A percentile compares a stretch with the other conserved stretches of the same genome.
Evolutionary conservation across 2,329 filamentous ascomycete species (phyloP).

Genomic region (Orbilia javanica): DNA sequence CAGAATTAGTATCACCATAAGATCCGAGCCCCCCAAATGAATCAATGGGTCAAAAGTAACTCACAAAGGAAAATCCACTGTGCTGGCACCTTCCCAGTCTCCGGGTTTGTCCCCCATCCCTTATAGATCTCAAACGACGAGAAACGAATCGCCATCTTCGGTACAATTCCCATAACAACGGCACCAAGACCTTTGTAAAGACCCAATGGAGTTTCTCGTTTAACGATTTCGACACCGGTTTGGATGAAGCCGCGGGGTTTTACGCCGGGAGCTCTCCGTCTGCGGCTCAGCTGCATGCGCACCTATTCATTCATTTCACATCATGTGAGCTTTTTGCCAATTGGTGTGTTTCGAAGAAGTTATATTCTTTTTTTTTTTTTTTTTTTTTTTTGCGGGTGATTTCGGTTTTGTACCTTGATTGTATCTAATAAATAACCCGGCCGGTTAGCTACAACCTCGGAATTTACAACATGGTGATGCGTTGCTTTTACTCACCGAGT

Average conservation of each 20-base stretch:
- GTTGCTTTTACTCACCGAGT: constrained; percentile 73
- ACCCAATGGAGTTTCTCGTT: constrained; percentile 88
- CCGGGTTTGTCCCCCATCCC: constrained; percentile 77
- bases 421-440: constrained; percentile 48
- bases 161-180: constrained; percentile 93
- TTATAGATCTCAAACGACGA: constrained; percentile 98
- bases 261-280: constrained; percentile 81
- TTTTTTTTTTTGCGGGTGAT: no score
- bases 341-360: not conserved
- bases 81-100: constrained; percentile 77
- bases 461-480: constrained; percentile 32
- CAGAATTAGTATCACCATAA: not conserved
- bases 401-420: constrained; percentile 59
- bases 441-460: constrained; percentile 28
- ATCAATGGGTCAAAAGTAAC: constrained; percentile 61
- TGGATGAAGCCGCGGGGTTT: constrained; percentile 87
- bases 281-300: constrained; percentile 95
- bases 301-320: constrained; percentile 76
- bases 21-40: no score
- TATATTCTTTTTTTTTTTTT: not conserved
- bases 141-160: constrained; percentile 99
- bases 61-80: constrained; percentile 78
- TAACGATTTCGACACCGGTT: constrained; percentile 87
- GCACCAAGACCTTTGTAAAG: constrained; percentile 99
- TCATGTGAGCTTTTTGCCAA: constrained; percentile 66